Conservation (phyloP, 2,329 filamentous ascomycete species). For the Orbilia quercus region DNA sequence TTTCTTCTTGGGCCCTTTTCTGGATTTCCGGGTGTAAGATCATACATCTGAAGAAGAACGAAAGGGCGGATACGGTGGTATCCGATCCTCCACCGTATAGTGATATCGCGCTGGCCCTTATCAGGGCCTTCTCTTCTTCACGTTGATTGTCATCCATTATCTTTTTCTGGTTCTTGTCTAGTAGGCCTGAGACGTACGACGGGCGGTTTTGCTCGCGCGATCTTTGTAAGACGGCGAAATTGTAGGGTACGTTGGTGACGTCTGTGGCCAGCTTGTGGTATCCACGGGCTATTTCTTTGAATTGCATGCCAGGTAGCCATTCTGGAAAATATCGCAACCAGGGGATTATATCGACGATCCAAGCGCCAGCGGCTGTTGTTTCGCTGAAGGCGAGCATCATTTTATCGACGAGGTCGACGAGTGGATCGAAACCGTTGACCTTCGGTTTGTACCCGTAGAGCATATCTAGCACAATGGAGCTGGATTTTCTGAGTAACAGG, state of each 20-base stretch:
- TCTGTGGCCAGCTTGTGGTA: slow-evolving; percentile 60
- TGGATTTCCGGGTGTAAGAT: slow-evolving; percentile 66
- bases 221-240: slow-evolving; percentile 23
- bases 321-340: slow-evolving; percentile 64
- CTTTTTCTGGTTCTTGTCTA: slow-evolving; percentile 34
- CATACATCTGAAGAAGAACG: slow-evolving; percentile 67
- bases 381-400: slow-evolving; percentile 64
- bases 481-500: slow-evolving; percentile 62
- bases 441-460: slow-evolving; percentile 66
- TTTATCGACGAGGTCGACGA: slow-evolving; percentile 64
- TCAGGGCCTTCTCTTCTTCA: slow-evolving; percentile 16
- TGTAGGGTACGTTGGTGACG: slow-evolving; percentile 32
- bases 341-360: slow-evolving; percentile 66
- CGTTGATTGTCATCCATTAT: slow-evolving; percentile 19
- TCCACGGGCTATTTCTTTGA: slow-evolving; percentile 64
- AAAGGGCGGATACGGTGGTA: slow-evolving; percentile 65
- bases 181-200: slow-evolving; percentile 39
- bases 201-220: slow-evolving; percentile 23
- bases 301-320: slow-evolving; percentile 66
- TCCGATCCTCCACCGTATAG: slow-evolving; percentile 66
- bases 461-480: slow-evolving; percentile 65
- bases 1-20: slow-evolving; percentile 65
- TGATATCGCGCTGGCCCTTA: slow-evolving; percentile 61
- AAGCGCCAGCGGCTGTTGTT: slow-evolving; percentile 64
- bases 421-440: slow-evolving; percentile 63